Evolutionary conservation across 192 early-diverging fungal species (phyloP), one percentile per base, ranked within the genome.

Genomic region (Backusella westeae): DNA sequence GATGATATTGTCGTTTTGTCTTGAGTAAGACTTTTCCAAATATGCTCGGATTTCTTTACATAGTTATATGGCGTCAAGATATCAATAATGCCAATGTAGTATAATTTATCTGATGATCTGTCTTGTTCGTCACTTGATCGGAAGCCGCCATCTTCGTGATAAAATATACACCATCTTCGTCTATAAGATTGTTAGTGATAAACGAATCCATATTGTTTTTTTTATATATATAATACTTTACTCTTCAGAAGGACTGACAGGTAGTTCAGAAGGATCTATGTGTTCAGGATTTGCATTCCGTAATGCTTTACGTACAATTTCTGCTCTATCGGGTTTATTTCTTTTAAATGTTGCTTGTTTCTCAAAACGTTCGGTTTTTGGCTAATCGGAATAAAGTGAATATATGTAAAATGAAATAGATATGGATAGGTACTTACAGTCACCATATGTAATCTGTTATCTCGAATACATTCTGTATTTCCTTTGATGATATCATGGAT

Each of bases 21-120:
- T 73, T 93, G 86, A 15, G 87, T 87, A 69, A 98, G 75, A 15
- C 90, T 85, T 83, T 97, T 99, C 88, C 93, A 96, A 35, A 94
- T 82, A 75, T 96, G 94, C 80, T 99, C 98, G 34, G 93, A 74
- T 77, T 92, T 93, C 85, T 99, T 99, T 66, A 89, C 82, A 38
- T 89, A 81, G 83, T 96, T 93, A 84, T 98, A 99, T 6, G 93
- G 91, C 17, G 98, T 99, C 71, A 99, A 89, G 49, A 99, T 99
- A 77, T 99, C 98, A 68, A 99, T 99, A 73, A 98, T 92, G 15
- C 97, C 97, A 75, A 99, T 88, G 78, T 96, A 98, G 82, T 99
- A 99, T 32, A 75, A 41, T 19, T 44, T 34, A 42, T 75, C 73
- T 6, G 42, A 67, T 14, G 39, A 12, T 34, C 34, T 21, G 38